Percentiles rank a stretch among this genome's conserved stretches.
Evolutionary conservation across 176 grass and related monocot genomes (phyloP).

Genomic region (Urochloa ruziziensis): DNA sequence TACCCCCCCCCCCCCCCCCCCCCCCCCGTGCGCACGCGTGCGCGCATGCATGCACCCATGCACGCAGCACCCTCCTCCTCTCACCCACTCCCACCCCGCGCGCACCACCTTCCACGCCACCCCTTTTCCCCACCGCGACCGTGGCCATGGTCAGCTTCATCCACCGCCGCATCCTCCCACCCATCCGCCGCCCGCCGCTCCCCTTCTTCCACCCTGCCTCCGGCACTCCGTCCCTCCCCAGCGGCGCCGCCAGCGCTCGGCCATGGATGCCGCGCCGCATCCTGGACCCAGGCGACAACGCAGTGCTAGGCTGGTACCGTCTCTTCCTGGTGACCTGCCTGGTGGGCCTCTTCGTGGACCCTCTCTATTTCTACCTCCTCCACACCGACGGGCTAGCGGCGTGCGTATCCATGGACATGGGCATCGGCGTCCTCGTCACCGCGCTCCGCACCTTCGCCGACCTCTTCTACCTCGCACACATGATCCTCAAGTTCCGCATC

Average conservation of each 20-base stretch:
- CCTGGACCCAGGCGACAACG: constrained; percentile 87
- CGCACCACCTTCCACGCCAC: not conserved
- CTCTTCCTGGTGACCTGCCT: constrained; percentile 82
- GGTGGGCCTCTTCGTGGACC: constrained; percentile 79
- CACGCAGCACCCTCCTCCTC: not conserved
- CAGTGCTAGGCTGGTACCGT: constrained; percentile 77
- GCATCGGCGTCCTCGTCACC: constrained; percentile 60
- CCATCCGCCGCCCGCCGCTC: constrained; percentile 59
- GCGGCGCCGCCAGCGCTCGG: not conserved
- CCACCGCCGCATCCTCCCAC: constrained; percentile 56
- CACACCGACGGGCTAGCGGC: constrained; percentile 28
- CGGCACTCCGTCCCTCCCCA: not conserved
- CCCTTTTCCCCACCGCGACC: too few relatives aligned
- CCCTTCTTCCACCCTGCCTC: constrained; percentile 42
- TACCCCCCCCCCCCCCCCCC: too few relatives aligned
- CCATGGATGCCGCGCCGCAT: constrained; percentile 75
- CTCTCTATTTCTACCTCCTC: constrained; percentile 95
- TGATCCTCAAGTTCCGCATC: constrained; percentile 93
- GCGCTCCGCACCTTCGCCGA: constrained; percentile 67
- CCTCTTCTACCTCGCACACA: constrained; percentile 78
- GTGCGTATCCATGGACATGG: constrained; percentile 66
- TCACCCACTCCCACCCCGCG: not conserved
- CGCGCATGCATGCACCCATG: too few relatives aligned
- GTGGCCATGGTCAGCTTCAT: constrained; percentile 45
- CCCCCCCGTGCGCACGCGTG: too few relatives aligned